A percentile compares a stretch with the other conserved stretches of the same genome.
Evolutionary conservation across 2,329 filamentous ascomycete genomes (phyloP).

Genomic region (Clarireedia hainanense): DNA sequence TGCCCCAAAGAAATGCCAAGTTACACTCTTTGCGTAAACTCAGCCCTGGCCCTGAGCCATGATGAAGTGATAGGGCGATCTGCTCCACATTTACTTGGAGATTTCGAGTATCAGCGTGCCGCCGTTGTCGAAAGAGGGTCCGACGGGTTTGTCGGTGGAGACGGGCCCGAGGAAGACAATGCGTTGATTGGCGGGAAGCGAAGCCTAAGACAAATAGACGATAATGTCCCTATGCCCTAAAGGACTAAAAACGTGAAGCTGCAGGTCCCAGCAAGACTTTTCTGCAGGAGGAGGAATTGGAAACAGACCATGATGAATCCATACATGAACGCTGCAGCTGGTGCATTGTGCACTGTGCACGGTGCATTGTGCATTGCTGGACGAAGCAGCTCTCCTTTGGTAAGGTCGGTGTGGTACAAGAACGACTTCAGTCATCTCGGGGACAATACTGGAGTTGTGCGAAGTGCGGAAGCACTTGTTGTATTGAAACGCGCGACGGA

Average conservation of each 20-base stretch:
- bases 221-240: too few species aligned
- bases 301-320: neutral
- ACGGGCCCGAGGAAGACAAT: neutral
- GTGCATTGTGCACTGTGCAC: neutral
- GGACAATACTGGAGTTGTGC: too few species aligned
- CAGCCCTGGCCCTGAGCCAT: neutral
- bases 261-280: neutral
- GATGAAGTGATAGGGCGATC: neutral
- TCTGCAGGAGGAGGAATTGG: neutral
- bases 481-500: too few species aligned
- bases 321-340: neutral
- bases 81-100: neutral
- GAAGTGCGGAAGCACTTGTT: too few species aligned
- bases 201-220: too few species aligned
- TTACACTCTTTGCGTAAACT: too few species aligned
- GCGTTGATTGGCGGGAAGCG: neutral
- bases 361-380: too few species aligned
- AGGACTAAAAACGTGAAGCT: neutral
- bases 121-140: neutral
- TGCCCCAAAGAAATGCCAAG: too few species aligned
- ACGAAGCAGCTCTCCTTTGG: too few species aligned
- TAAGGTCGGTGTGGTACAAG: too few species aligned
- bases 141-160: neutral
- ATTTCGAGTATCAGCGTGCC: neutral
- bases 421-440: too few species aligned